These are phyloP conservation scores for Apiospora phragmitis DNA, from an alignment of 2,329 filamentous ascomycete species.

Conservation along the genomic window DNA sequence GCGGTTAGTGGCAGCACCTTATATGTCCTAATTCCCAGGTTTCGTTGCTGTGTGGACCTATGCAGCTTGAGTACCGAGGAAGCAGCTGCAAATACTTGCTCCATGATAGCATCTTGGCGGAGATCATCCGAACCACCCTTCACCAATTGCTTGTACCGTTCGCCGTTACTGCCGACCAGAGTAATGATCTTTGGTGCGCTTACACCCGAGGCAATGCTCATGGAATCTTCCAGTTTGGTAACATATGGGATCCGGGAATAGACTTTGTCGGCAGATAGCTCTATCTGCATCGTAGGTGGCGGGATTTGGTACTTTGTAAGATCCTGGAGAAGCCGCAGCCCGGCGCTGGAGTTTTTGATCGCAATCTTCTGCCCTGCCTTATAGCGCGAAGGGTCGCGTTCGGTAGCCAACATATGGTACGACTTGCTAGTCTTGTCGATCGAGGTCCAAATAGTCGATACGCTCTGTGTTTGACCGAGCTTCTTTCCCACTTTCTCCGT, in stretches of 20 bases:
- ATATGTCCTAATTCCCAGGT: conserved; percentile 91
- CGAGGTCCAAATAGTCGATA: conserved; percentile 62
- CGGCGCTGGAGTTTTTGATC: conserved; percentile 62
- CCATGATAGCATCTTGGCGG: conserved; percentile 97
- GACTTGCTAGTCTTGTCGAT: conserved; percentile 73
- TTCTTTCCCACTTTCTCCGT: conserved; percentile 67
- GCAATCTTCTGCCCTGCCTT: conserved; percentile 66
- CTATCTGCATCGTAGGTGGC: conserved; percentile 84
- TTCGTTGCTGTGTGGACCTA: conserved; percentile 81
- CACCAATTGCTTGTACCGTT: conserved; percentile 83
- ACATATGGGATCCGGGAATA: conserved; percentile 80
- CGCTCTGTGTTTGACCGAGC: conserved; percentile 54
- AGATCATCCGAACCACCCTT: conserved; percentile 97
- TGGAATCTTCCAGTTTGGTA: conserved; percentile 67
- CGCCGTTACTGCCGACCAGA: conserved; percentile 74
- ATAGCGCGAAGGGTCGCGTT: conserved; percentile 63
- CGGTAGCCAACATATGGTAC: conserved; percentile 65
- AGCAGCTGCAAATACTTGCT: conserved; percentile 97
- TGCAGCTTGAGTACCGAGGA: conserved; percentile 87
- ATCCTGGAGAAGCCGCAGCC: conserved; percentile 61
- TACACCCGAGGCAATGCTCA: conserved; percentile 85
- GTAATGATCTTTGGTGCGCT: conserved; percentile 94
- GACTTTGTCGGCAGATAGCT: conserved; percentile 69
- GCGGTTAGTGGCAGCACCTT: conserved; percentile 90
- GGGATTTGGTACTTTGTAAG: conserved; percentile 71